Conservation (phyloP, 163 green algal species). For the Chlamydomonas reinhardtii region DNA sequence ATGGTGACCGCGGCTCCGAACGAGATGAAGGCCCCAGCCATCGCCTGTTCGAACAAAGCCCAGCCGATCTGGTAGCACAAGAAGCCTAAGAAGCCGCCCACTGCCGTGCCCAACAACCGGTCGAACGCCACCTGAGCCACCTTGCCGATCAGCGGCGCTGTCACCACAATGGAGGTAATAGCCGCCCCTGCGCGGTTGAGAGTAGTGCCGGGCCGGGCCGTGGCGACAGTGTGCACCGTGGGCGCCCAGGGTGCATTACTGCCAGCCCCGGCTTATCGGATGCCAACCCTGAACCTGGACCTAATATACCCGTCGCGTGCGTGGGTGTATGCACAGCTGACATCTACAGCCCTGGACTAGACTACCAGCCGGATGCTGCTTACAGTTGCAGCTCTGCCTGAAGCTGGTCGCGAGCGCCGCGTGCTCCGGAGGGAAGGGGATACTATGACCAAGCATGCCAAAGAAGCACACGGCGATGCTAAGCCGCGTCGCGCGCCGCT, state of each 20-base stretch:
- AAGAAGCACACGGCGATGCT: slow-evolving; percentile 14
- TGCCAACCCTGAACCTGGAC: too few relatives aligned
- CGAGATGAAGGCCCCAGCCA: slow-evolving; percentile 26
- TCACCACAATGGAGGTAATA: slow-evolving; percentile 51
- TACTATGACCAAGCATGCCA: slow-evolving; percentile 11
- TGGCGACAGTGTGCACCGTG: too few relatives aligned
- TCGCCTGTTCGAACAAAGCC: not conserved
- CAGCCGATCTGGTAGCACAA: not conserved
- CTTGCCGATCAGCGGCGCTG: slow-evolving; percentile 50
- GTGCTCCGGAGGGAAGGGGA: slow-evolving; percentile 9
- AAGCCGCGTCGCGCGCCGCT: slow-evolving; percentile 6
- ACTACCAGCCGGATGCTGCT: too few relatives aligned
- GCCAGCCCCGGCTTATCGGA: too few relatives aligned
- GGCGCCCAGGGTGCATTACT: too few relatives aligned
- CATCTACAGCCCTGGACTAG: too few relatives aligned
- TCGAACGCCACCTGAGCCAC: slow-evolving; percentile 47
- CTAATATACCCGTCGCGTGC: too few relatives aligned
- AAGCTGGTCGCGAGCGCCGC: slow-evolving; percentile 17
- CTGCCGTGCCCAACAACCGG: slow-evolving; percentile 21
- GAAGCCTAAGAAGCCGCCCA: slow-evolving; percentile 36
- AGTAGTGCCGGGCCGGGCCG: too few relatives aligned
- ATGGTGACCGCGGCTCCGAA: not conserved
- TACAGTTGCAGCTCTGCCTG: slow-evolving; percentile 39
- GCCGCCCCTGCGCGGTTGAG: slow-evolving; percentile 13
- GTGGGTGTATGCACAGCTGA: too few relatives aligned